Evolutionary conservation across 2,329 filamentous ascomycete genomes (phyloP), one percentile per base, ranked within the genome.

Genomic region (Nigrospora osmanthi): DNA sequence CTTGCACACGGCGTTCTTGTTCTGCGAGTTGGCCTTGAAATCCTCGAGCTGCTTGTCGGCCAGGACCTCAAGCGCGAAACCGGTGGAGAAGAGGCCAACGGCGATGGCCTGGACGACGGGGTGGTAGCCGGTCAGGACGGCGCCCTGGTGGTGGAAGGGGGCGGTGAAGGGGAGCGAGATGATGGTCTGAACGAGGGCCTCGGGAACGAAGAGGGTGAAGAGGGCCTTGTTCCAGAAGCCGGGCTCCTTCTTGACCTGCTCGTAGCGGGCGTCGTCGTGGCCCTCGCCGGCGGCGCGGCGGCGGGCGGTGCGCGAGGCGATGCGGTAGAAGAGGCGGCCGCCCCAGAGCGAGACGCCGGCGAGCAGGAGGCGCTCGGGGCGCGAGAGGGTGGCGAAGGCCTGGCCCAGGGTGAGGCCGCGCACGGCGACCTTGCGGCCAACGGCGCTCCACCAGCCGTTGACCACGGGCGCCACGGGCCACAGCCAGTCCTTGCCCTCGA

Each of bases 361-460:
- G 1, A 83, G 66, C 1, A 83, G 64, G 1, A 81, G 62, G 43
- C 73, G 73, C 54, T 81, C 73, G 0, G 72, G 69, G 59, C 76
- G 76, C 2, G 70, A 70, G 3, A 80, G 61, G 3, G 66, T 66
- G 15, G 59, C 52, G 53, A 74, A 69, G 14, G 75, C 73, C 39
- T 69, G 62, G 1, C 62, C 53, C 6, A 76, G 46, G 0, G 73
- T 68, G 16, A 75, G 57, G 1, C 71, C 68, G 30, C 69, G 64
- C 45, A 67, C 61, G 36, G 67, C 61, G 40, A 66, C 57, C 11
- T 78, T 63, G 6, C 70, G 71, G n/a, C 77, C 76, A 36, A 81
- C 59, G 17, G 78, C 75, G 44, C 68, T 73, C 73, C 76, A 81
- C 78, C 78, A 81, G 7, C 75, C 76, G 54, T 79, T 81, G 46